Conservation (phyloP, 805 yeast genomes). For the Isabelozyma pseudorhagii region DNA sequence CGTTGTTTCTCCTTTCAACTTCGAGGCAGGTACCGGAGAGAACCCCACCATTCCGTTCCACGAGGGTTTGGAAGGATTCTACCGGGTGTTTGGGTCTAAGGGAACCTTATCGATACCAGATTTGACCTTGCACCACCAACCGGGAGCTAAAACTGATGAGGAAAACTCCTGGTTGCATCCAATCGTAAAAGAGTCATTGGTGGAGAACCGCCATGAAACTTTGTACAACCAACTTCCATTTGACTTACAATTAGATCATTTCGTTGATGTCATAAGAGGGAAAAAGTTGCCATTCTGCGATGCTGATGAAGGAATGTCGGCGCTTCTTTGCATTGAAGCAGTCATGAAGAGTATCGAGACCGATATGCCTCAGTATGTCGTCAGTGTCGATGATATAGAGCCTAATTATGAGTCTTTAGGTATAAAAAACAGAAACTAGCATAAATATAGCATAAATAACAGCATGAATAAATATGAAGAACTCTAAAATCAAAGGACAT, state of each 20-base stretch:
- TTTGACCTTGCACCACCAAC: slow-evolving; percentile 29
- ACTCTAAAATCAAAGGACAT: background rate
- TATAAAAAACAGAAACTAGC: background rate
- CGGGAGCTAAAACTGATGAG: slow-evolving; percentile 2
- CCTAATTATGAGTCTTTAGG: slow-evolving; percentile 16
- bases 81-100: slow-evolving; percentile 35
- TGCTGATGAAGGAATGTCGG: slow-evolving; percentile 36
- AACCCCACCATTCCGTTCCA: slow-evolving; percentile 34
- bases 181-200: slow-evolving; percentile 10
- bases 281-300: slow-evolving; percentile 26
- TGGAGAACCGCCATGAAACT: slow-evolving; percentile 9
- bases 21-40: slow-evolving; percentile 39
- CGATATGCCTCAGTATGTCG: slow-evolving; percentile 30
- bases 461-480: background rate
- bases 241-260: slow-evolving; percentile 36
- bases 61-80: slow-evolving; percentile 27
- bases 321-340: slow-evolving; percentile 34
- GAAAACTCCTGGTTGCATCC: slow-evolving; percentile 23
- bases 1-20: slow-evolving; percentile 35
- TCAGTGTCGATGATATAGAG: slow-evolving; percentile 17
- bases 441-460: background rate
- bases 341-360: slow-evolving; percentile 30
- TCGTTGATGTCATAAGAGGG: slow-evolving; percentile 31
- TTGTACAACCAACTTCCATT: slow-evolving; percentile 23
- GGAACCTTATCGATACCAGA: slow-evolving; percentile 40